Evolutionary conservation across 768 basidiomycete species (phyloP).

Genomic region (Hygrophorus russula): DNA sequence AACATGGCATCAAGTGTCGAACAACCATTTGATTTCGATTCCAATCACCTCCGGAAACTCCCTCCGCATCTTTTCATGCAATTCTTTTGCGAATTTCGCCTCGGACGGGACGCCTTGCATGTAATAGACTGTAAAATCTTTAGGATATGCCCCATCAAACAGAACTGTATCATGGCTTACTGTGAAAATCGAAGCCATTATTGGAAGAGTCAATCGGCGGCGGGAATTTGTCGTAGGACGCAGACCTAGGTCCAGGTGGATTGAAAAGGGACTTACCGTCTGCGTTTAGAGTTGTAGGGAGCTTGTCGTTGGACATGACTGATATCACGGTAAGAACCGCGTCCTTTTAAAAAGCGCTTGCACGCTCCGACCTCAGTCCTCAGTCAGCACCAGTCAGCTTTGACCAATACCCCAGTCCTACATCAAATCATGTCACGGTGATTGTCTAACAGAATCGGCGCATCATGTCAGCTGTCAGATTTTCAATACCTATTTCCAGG

Average conservation of each 20-base stretch:
- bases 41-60: slow-evolving; percentile 57
- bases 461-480: too few species aligned
- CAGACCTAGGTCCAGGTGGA: slow-evolving; percentile 31
- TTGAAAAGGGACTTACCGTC: slow-evolving; percentile 51
- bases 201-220: slow-evolving; percentile 39
- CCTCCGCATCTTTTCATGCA: slow-evolving; percentile 46
- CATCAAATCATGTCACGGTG: too few species aligned
- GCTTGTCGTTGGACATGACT: slow-evolving; percentile 21
- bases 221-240: slow-evolving; percentile 43
- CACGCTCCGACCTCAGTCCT: too few species aligned
- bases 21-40: not conserved
- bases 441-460: too few species aligned
- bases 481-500: too few species aligned
- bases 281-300: slow-evolving; percentile 33
- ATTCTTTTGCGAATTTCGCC: slow-evolving; percentile 34
- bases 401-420: too few species aligned
- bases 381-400: too few species aligned
- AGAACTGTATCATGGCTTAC: slow-evolving; percentile 25
- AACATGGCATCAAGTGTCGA: slow-evolving; percentile 3
- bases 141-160: too few species aligned
- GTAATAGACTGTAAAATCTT: slow-evolving; percentile 43
- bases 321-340: too few species aligned
- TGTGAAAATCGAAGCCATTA: slow-evolving; percentile 66
- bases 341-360: not conserved
- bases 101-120: slow-evolving; percentile 34